These are phyloP conservation scores for Hevea brasiliensis DNA, from an alignment of 345 rosid genomes.

Conservation along the genomic window DNA sequence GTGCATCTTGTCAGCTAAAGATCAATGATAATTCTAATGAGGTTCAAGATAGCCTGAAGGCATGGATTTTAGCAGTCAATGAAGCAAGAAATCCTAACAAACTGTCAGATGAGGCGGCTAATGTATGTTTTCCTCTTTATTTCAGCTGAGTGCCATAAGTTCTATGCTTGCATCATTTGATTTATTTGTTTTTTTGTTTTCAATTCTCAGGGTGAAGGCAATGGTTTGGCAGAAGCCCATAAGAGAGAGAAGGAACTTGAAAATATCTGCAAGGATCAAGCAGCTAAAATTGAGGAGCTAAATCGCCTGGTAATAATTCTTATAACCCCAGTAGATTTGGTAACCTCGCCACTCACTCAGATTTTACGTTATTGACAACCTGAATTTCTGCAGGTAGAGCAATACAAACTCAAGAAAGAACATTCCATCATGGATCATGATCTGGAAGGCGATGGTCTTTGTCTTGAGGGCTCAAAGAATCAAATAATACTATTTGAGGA, in stretches of 20 bases:
- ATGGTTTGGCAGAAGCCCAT: conserved; percentile 31
- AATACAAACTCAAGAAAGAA: conserved; percentile 46
- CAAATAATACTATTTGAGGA: conserved; percentile 35
- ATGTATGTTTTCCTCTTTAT: conserved; percentile 24
- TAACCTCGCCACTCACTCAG: neutral
- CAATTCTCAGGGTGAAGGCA: conserved; percentile 46
- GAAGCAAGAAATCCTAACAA: conserved; percentile 16
- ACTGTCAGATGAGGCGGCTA: conserved; percentile 10
- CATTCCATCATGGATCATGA: neutral
- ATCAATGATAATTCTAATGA: conserved; percentile 35
- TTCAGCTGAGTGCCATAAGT: neutral
- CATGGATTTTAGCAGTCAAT: conserved; percentile 40
- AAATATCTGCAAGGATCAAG: conserved; percentile 67
- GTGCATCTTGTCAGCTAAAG: conserved; percentile 68
- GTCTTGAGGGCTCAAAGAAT: conserved; percentile 12
- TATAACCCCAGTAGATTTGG: neutral
- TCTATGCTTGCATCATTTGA: neutral
- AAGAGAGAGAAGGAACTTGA: conserved; percentile 66
- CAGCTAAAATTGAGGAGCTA: conserved; percentile 72
- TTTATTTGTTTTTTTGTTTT: neutral
- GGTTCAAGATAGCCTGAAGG: conserved; percentile 58
- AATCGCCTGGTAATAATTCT: conserved; percentile 48
- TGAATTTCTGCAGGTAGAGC: conserved; percentile 53
- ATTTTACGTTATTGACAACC: conserved; percentile 10
- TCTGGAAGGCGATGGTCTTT: conserved; percentile 7